A percentile compares a stretch with the other conserved stretches of the same genome.
Evolutionary conservation across 805 yeast species (phyloP).

Genomic region (Priceomyces carsonii): DNA sequence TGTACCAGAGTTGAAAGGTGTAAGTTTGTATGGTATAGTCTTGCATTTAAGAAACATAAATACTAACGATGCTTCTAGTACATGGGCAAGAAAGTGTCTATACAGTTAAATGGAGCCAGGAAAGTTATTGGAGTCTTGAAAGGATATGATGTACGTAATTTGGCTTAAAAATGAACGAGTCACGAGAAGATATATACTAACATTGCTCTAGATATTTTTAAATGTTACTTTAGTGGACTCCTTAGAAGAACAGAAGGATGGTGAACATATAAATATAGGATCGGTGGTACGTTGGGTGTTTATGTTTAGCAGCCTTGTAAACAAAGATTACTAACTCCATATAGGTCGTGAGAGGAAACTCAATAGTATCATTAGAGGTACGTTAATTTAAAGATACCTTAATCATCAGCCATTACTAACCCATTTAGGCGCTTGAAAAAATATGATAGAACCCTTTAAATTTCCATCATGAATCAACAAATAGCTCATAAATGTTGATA

Average conservation of each 20-base stretch:
- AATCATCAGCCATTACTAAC: slow-evolving; percentile 23
- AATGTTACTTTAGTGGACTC: slow-evolving; percentile 74
- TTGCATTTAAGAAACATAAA: not conserved
- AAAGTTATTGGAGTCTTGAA: slow-evolving; percentile 76
- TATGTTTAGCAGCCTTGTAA: not conserved
- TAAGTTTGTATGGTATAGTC: slow-evolving; percentile 23
- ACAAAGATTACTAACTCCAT: slow-evolving; percentile 16
- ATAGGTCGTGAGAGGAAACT: slow-evolving; percentile 70
- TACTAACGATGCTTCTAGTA: slow-evolving; percentile 46
- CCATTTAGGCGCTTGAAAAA: slow-evolving; percentile 35
- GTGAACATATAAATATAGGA: slow-evolving; percentile 59
- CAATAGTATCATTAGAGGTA: slow-evolving; percentile 72
- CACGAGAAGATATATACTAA: not conserved
- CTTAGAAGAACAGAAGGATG: slow-evolving; percentile 54
- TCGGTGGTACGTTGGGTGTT: slow-evolving; percentile 46
- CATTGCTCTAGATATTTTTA: slow-evolving; percentile 52
- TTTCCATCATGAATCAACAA: too few species aligned
- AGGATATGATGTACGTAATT: slow-evolving; percentile 77
- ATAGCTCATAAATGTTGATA: too few species aligned
- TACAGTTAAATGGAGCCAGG: slow-evolving; percentile 79
- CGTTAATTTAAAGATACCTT: slow-evolving; percentile 17
- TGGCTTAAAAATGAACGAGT: not conserved
- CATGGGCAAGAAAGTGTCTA: slow-evolving; percentile 71
- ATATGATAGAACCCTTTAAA: slow-evolving; percentile 16
- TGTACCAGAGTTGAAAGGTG: slow-evolving; percentile 61